A percentile compares a stretch with the other conserved stretches of the same genome.
These are phyloP conservation scores for Aureobasidium sp. DNA, from an alignment of 2,329 filamentous ascomycete genomes.

Conservation along the genomic window DNA sequence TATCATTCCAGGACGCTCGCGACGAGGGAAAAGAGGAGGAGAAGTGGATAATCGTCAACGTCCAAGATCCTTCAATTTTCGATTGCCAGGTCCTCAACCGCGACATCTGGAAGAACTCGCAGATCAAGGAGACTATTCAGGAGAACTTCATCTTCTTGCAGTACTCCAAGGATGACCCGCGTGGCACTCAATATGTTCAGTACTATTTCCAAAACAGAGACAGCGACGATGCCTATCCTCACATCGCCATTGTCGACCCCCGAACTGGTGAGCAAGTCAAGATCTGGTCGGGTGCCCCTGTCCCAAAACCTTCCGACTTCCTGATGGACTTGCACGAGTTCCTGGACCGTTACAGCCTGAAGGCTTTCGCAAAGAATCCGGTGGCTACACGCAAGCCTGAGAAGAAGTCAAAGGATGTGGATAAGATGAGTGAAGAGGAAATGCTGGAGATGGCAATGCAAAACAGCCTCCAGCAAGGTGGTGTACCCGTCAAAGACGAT, in stretches of 20 bases:
- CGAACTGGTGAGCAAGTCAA: constrained; percentile 96
- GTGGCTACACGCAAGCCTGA: constrained; percentile 73
- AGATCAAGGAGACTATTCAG: constrained; percentile 69
- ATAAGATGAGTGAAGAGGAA: constrained; percentile 91
- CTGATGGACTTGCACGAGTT: constrained; percentile 90
- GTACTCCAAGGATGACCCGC: constrained; percentile 77
- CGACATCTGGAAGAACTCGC: constrained; percentile 87
- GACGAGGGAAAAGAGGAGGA: constrained; percentile 77
- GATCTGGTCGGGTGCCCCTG: constrained; percentile 80
- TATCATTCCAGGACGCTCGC: constrained; percentile 78
- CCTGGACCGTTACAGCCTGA: constrained; percentile 91
- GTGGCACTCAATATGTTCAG: constrained; percentile 72
- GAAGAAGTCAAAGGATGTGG: constrained; percentile 59
- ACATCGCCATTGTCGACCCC: constrained; percentile 92
- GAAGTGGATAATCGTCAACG: constrained; percentile 94
- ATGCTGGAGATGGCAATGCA: constrained; percentile 92
- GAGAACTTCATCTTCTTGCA: constrained; percentile 97
- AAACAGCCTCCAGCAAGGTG: constrained; percentile 60
- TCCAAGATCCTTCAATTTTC: constrained; percentile 89
- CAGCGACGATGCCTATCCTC: constrained; percentile 83
- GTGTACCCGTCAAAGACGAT: constrained; percentile 48
- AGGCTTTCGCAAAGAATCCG: constrained; percentile 82
- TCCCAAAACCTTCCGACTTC: constrained; percentile 71
- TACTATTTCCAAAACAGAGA: constrained; percentile 81
- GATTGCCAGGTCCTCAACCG: constrained; percentile 90